Evolutionary conservation across 1,284 basidiomycete species (phyloP).

Genomic region (Microstroma glucosiphilum): DNA sequence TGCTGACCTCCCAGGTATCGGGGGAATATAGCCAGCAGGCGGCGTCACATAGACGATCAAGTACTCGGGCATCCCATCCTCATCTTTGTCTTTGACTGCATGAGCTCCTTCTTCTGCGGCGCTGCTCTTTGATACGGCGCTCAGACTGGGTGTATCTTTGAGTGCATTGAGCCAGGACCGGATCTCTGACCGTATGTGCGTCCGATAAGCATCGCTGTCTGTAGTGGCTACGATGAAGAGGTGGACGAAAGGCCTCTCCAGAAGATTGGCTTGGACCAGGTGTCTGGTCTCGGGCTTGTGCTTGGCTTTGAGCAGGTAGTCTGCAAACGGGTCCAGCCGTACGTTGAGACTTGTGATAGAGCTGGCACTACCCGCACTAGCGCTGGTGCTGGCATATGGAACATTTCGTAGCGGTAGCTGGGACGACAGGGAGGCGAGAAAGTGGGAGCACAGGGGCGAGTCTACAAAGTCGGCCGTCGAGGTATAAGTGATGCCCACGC

Average conservation of each 20-base stretch:
- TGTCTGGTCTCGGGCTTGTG: constrained; percentile 18
- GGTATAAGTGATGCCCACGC: constrained; percentile 2
- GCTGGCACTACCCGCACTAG: constrained; percentile 17
- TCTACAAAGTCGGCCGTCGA: constrained; percentile 4
- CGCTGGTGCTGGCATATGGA: constrained; percentile 26
- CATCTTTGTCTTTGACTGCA: background rate
- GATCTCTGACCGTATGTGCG: constrained; percentile 44
- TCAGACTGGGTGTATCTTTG: constrained; percentile 13
- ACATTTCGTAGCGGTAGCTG: constrained; percentile 47
- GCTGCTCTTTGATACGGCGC: constrained; percentile 7
- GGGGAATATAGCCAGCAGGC: constrained; percentile 18
- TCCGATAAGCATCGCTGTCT: constrained; percentile 47
- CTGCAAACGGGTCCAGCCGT: constrained; percentile 27
- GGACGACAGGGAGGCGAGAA: constrained; percentile 17
- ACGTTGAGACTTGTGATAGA: constrained; percentile 36
- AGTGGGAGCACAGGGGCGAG: constrained; percentile 6
- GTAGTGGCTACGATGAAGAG: constrained; percentile 45
- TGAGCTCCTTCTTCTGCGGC: background rate
- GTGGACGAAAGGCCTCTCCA: constrained; percentile 41
- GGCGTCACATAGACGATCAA: constrained; percentile 46
- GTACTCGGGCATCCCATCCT: constrained; percentile 28
- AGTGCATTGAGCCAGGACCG: constrained; percentile 44
- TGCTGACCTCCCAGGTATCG: background rate
- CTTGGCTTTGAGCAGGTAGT: constrained; percentile 14
- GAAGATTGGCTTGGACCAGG: constrained; percentile 18